Evolutionary conservation across 2,329 filamentous ascomycete genomes (phyloP), one percentile per base, ranked within the genome.

Genomic region (Thielaviopsis musarum): DNA sequence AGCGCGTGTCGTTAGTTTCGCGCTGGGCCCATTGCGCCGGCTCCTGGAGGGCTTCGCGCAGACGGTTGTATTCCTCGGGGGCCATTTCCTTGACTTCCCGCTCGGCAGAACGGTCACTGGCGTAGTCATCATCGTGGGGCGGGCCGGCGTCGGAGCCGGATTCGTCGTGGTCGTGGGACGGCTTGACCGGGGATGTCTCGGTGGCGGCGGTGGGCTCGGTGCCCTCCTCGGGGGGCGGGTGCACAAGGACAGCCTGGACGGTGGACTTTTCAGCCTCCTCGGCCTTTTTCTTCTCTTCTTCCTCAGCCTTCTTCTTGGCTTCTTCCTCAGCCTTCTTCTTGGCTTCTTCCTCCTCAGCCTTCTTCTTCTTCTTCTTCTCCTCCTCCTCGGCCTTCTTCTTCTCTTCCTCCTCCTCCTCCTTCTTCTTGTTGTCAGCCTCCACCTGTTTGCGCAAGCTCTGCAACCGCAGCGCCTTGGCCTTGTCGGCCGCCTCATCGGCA

Each of bases 401-500:
- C 45, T 56, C 56, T 48, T 55, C 62, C 30, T 52, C 62, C 57
- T 63, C 53, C 54, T 62, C 64, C 7, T 59, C 26, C 38, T 59
- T 66, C 45, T 65, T 64, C 17, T 65, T 65, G 21, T 70, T 70
- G 64, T 77, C 77, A 56, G 77, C 77, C 63, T 80, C 69, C 5
- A 79, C 78, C 69, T 81, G 81, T 59, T 78, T 75, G 58, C 77
- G 73, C 62, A 82, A 68, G 65, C 69, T 72, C 63, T 79, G 74
- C 62, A 82, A 73, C 59, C 75, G 76, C 64, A 77, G 71, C 64
- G 82, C 75, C 71, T 84, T 84, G 56, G 82, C 82, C 69, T 80
- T 84, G 65, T 77, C 72, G 0, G 82, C 82, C 55, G 79, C 82
- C 68, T 89, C 84, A 65, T 87, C 77, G 51, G 80, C 81, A 56